These are phyloP conservation scores for Logfia minima DNA, from an alignment of 129 eudicot genomes.

Conservation along the genomic window DNA sequence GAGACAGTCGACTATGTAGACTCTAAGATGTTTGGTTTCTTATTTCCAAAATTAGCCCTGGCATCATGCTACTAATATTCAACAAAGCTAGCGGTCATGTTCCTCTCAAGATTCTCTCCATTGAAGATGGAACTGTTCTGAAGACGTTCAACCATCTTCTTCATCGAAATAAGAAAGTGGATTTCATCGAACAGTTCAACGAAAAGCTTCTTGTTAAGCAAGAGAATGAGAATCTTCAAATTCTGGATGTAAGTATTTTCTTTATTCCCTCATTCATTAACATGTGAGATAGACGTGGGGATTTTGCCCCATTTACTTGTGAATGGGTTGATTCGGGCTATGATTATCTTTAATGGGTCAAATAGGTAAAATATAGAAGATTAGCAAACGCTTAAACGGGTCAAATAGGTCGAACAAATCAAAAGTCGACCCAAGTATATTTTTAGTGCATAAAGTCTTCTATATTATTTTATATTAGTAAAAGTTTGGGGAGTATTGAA, in stretches of 20 bases:
- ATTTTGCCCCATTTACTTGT: neutral
- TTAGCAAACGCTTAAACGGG: neutral
- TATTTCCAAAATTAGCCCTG: slow-evolving; percentile 55
- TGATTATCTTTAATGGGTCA: neutral
- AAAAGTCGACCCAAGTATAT: neutral
- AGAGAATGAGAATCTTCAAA: slow-evolving; percentile 92
- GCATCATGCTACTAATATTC: slow-evolving; percentile 85
- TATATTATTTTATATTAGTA: neutral
- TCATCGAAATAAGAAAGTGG: slow-evolving; percentile 90
- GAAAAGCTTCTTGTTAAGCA: slow-evolving; percentile 99
- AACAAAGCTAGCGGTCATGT: slow-evolving; percentile 73
- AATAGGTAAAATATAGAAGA: neutral
- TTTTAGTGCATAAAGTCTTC: neutral
- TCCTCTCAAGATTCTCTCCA: slow-evolving; percentile 88
- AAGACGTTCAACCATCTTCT: slow-evolving; percentile 88
- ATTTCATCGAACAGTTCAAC: slow-evolving; percentile 93
- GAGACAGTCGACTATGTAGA: neutral
- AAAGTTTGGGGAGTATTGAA: neutral
- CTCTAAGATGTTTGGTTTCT: neutral
- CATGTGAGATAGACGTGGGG: neutral
- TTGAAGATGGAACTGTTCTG: slow-evolving; percentile 92
- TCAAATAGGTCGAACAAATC: neutral
- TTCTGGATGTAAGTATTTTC: slow-evolving; percentile 64
- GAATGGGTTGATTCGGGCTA: neutral
- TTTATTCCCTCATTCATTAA: neutral